Evolutionary conservation across 805 yeast genomes (phyloP).

Genomic region (Metschnikowia borealis): DNA sequence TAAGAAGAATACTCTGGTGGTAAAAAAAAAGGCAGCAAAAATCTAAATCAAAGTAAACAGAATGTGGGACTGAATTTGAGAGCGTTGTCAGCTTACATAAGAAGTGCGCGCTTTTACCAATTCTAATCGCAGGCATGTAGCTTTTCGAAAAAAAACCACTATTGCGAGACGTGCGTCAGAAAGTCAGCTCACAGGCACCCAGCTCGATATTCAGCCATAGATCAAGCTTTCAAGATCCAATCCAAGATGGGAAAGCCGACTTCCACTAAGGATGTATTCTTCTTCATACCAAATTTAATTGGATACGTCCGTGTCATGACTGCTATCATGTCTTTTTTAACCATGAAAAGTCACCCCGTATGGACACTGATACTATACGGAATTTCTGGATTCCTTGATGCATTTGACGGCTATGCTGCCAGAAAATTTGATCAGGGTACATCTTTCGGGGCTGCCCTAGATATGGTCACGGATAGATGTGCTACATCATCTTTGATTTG

Average conservation of each 20-base stretch:
- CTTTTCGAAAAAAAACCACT: constrained; percentile 3
- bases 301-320: constrained; percentile 84
- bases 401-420: constrained; percentile 95
- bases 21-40: neutral
- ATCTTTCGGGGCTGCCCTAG: constrained; percentile 91
- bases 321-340: constrained; percentile 71
- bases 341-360: constrained; percentile 82
- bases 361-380: constrained; percentile 76
- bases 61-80: neutral
- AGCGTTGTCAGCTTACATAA: constrained; percentile 1
- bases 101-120: constrained; percentile 5
- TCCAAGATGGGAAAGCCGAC: neutral
- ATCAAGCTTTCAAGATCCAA: neutral
- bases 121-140: neutral
- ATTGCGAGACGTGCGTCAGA: neutral
- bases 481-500: constrained; percentile 93
- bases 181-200: neutral
- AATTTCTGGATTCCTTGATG: constrained; percentile 87
- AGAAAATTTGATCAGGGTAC: constrained; percentile 85
- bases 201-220: neutral
- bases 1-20: no score
- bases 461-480: constrained; percentile 98
- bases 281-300: constrained; percentile 85
- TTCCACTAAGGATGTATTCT: constrained; percentile 49
- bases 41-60: neutral